Percentiles rank a stretch among this genome's conserved stretches.
phyloP scores from a whole-genome alignment of 1,284 basidiomycete genomes.

The Boletellus dicymbophilus region DNA sequence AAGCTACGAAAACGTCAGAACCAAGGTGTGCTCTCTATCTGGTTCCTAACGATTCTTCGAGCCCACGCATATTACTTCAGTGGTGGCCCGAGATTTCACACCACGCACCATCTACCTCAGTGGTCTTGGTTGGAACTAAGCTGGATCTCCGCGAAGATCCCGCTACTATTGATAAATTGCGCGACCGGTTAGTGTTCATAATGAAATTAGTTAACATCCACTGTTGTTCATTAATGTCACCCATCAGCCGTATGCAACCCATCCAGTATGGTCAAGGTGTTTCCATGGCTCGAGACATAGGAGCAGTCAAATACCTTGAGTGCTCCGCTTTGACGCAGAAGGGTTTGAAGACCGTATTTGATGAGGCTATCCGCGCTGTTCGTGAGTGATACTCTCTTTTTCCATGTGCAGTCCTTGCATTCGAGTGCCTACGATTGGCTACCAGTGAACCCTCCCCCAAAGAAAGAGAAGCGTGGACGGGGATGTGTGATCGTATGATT shows the following conservation, averaged over 20 bases:
- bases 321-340: constrained; percentile 99
- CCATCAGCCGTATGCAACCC: constrained; percentile 84
- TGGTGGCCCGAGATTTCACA: constrained; percentile 98
- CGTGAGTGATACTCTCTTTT: constrained; percentile 55
- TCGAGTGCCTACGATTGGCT: too few relatives aligned
- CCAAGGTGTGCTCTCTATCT: constrained; percentile 67
- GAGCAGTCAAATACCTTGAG: constrained; percentile 95
- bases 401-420: constrained; percentile 11
- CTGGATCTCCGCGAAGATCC: constrained; percentile 97
- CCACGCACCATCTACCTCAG: constrained; percentile 93
- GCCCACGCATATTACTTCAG: constrained; percentile 41
- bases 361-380: constrained; percentile 92
- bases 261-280: constrained; percentile 93
- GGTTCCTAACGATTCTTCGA: constrained; percentile 3
- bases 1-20: constrained; percentile 97
- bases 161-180: constrained; percentile 87
- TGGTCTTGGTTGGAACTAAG: constrained; percentile 98
- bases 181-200: constrained; percentile 75
- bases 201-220: not conserved
- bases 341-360: constrained; percentile 95
- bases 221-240: constrained; percentile 12
- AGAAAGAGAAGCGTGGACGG: constrained; percentile 51
- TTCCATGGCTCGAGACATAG: constrained; percentile 91
- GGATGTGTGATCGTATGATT: constrained; percentile 74
- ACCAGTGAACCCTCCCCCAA: constrained; percentile 74